Base-by-base conservation (phyloP, 108 stramenopile genomes). In the Discostella stelligeroides region DNA sequence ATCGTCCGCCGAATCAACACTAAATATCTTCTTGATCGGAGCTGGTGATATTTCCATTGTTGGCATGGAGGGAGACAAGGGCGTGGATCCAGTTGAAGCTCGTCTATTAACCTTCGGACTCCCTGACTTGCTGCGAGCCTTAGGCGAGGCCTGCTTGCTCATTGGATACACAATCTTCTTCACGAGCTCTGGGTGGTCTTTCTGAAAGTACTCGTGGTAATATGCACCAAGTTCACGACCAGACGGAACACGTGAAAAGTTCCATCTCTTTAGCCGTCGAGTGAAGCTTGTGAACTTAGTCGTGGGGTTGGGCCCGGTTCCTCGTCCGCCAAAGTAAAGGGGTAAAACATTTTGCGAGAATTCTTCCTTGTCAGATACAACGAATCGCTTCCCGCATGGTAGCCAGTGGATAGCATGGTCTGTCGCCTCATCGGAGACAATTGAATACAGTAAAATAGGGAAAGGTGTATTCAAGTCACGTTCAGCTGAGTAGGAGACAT, bases 271-370 rank as follows among this genome's bases (percentile, higher is more conserved):
- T 27, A 87, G 68, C 20, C 72, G 64, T 0, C 86, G 81, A 23
- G 82, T 84, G 66, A 84, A 87, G 39, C 80, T 84, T 48, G 84
- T 84, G 79, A 82, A 87, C 68, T 87, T 51, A 11, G 50, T 84
- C 23, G 66, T 75, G n/a, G 38, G 24, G 24, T 27, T 61, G n/a
- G 13, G 28, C 12, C 28, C 25, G 0, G 12, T 18, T 27, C 56
- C 66, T 40, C 74, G 49, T 14, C 58, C 53, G 18, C 66, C 65
- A 61, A 86, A 86, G 55, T 84, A 88, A 21, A 25, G 47, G n/a
- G 85, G 81, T 59, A 88, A 64, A 54, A 86, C 60, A 13, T 75
- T 39, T 25, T 46, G 47, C 46, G 73, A 59, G 59, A 88, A 88
- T 23, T 64, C 60, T 20, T 68, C 55, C 59, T 63, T 69, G 62